Evolutionary conservation across 768 basidiomycete species (phyloP), one percentile per base, ranked within the genome.

Genomic region (Scleroderma citrinum): DNA sequence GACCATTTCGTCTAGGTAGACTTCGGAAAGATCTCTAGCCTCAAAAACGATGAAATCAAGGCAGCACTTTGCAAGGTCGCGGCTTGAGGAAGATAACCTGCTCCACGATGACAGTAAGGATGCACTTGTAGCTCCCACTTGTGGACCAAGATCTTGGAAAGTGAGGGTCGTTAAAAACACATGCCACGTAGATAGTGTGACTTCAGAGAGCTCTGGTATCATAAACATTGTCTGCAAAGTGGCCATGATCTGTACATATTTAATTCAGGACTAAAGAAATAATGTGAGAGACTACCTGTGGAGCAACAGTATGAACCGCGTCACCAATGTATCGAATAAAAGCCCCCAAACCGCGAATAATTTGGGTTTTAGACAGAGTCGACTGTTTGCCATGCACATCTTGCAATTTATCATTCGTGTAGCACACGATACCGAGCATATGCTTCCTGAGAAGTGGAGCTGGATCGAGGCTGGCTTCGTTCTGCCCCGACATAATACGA

Each of bases 221-320:
- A 72, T 66, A n/a, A 96, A 75, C 70, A 86, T 88, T 6, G 88
- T 92, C 69, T 98, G 95, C 34, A 99, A 77, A 16, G 87, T 92
- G 0, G 95, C 92, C 88, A 98, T 92, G 56, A 97, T 85, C 95
- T 99, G 36, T 10, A 56, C 57, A 50, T 24, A 51, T 37, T 31
- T 13, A 13, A 32, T 17, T 26, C 3, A 29, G 47, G 29, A 30
- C 8, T 48, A 17, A 19, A 43, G 20, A 20, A 34, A 31, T n/a
- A 29, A 7, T 2, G 24, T 26, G 48, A 48, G 17, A 8, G 64
- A 71, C 48, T 57, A 92, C 95, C 81, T 97, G 95, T 17, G 92
- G 91, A 4, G 91, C 83, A 47, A 92, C 85, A 40, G 78, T 80
- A 38, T 74, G 77, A 56, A 95, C 85, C 0, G 79, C 71, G 7